Evolutionary conservation across 768 basidiomycete species (phyloP), one percentile per base, ranked within the genome.

Genomic region (Auriscalpium orientale): DNA sequence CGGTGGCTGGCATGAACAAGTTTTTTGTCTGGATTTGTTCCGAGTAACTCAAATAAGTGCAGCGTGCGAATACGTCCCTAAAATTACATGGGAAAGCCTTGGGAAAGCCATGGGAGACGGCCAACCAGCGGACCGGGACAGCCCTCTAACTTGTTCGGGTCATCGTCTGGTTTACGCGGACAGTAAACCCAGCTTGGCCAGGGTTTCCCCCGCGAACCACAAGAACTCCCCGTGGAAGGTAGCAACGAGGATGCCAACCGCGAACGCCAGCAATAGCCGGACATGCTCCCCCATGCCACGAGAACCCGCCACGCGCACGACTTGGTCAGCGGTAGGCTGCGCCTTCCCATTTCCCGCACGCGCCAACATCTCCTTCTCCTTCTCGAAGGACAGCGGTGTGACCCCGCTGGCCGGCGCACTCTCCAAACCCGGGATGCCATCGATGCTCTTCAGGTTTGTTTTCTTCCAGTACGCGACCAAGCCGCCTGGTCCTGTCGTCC

Each of bases 381-480:
- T 40, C 61, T 60, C 34, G 62, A 53, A 38, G 28, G 58, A 68
- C 53, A 64, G 63, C 13, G 66, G 56, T 8, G 49, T 4, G 8
- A 64, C 15, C 2, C 33, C 11, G 4, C 60, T 55, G 35, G 60
- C 49, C 51, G 65, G 68, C 11, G 74, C 78, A 5, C 57, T 46
- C 7, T 58, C 46, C 40, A 85, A 60, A 0, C 71, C 83, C 0
- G 81, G 78, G 8, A 86, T 72, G 9, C 83, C 83, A 58, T 85
- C 83, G 18, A 84, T 61, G 55, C 82, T 84, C 37, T 61, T 65
- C 8, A 68, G 38, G 59, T 87, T 87, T 50, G 74, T 70, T 8
- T 63, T 64, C 18, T 63, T 64, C 83, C 84, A 86, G 71, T 82
- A 86, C 3, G 71, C 64, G 62, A 74, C 79, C 62, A 85, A 72